These are phyloP conservation scores for Schizosaccharomyces cryophilus DNA, from an alignment of 805 yeast species.

Conservation along the genomic window DNA sequence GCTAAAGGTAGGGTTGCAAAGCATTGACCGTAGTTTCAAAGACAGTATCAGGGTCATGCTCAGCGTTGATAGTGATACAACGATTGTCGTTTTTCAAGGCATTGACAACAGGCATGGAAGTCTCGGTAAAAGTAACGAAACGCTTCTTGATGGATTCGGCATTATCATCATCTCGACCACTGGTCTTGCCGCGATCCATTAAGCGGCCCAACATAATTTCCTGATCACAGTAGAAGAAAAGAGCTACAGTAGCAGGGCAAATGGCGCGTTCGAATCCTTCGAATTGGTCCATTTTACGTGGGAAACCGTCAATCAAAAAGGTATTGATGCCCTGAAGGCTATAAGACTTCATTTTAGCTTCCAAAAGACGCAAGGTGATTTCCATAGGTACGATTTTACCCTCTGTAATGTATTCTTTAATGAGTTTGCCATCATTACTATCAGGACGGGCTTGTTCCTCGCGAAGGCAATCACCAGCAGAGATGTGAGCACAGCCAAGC, in stretches of 20 bases:
- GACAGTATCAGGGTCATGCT: background rate
- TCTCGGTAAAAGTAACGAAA: conserved; percentile 61
- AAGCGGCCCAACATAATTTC: conserved; percentile 65
- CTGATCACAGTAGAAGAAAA: conserved; percentile 37
- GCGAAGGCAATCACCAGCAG: conserved; percentile 90
- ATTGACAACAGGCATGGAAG: conserved; percentile 84
- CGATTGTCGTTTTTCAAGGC: background rate
- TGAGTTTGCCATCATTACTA: conserved; percentile 63
- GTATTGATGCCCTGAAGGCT: conserved; percentile 19
- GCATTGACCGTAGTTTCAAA: background rate
- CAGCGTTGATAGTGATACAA: background rate
- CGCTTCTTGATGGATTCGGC: conserved; percentile 75
- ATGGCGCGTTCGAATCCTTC: conserved; percentile 59
- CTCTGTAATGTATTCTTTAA: conserved; percentile 59
- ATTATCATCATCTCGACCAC: conserved; percentile 86
- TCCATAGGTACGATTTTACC: conserved; percentile 86
- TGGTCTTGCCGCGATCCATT: conserved; percentile 75
- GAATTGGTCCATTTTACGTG: conserved; percentile 96
- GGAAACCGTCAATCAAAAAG: conserved; percentile 86
- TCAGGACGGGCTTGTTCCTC: conserved; percentile 73
- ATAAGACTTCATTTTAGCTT: conserved; percentile 43
- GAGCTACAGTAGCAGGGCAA: conserved; percentile 17
- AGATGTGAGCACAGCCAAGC: conserved; percentile 60
- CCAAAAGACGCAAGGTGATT: conserved; percentile 60
- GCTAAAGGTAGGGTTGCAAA: background rate